phyloP scores from a whole-genome alignment of 176 grass and related monocot genomes.

The Dactylis glomerata region DNA sequence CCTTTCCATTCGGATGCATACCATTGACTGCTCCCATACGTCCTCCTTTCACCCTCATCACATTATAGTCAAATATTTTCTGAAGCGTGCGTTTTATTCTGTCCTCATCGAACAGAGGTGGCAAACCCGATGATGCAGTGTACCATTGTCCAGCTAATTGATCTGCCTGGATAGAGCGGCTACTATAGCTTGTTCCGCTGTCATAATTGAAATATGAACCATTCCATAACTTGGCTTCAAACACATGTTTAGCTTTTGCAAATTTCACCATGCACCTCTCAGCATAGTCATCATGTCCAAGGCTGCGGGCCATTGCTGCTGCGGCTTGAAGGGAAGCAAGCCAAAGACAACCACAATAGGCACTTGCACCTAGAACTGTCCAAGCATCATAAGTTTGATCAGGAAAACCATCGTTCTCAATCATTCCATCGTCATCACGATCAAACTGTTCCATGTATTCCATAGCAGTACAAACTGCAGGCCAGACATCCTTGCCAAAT shows the following conservation, averaged over 20 bases:
- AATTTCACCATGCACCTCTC: slow-evolving; percentile 88
- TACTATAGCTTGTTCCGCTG: slow-evolving; percentile 69
- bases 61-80: slow-evolving; percentile 97
- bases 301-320: slow-evolving; percentile 66
- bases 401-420: slow-evolving; percentile 97
- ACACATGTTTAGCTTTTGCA: slow-evolving; percentile 69
- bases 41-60: slow-evolving; percentile 95
- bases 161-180: slow-evolving; percentile 87
- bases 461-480: slow-evolving; percentile 80
- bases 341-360: slow-evolving; percentile 94
- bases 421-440: slow-evolving; percentile 71
- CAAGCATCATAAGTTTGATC: slow-evolving; percentile 98
- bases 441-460: slow-evolving; percentile 98
- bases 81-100: slow-evolving; percentile 78
- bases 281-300: slow-evolving; percentile 67
- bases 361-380: slow-evolving; percentile 87
- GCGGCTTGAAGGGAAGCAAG: slow-evolving; percentile 88
- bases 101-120: slow-evolving; percentile 67
- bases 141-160: slow-evolving; percentile 97
- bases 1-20: slow-evolving; percentile 90
- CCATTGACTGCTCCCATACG: slow-evolving; percentile 83
- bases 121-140: slow-evolving; percentile 72
- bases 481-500: slow-evolving; percentile 95
- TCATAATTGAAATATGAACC: slow-evolving; percentile 95
- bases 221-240: slow-evolving; percentile 91